Percentiles rank a stretch among this genome's conserved stretches.
These are phyloP conservation scores for Naganishia sp. DNA, from an alignment of 1,284 basidiomycete genomes.

Conservation along the genomic window DNA sequence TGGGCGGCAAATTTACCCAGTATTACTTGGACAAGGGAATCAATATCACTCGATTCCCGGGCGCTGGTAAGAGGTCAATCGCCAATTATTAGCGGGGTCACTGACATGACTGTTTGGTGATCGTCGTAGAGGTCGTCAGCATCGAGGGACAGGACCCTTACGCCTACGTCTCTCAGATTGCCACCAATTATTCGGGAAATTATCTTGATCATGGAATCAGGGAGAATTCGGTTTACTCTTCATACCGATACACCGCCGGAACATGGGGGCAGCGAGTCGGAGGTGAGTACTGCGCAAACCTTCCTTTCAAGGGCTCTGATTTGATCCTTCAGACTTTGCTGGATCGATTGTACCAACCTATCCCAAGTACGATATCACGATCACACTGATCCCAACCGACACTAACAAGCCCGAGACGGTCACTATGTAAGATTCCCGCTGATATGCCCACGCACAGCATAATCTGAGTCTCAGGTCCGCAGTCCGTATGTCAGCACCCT, in stretches of 20 bases:
- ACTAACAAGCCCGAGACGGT: constrained; percentile 29
- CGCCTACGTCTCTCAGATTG: constrained; percentile 62
- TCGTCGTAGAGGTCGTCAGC: constrained; percentile 54
- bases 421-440: constrained; percentile 4
- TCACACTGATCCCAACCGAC: constrained; percentile 49
- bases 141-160: constrained; percentile 62
- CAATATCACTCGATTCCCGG: constrained; percentile 64
- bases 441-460: background rate
- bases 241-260: constrained; percentile 59
- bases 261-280: constrained; percentile 63
- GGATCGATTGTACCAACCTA: constrained; percentile 61
- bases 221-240: constrained; percentile 58
- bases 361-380: constrained; percentile 58
- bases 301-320: background rate
- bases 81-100: background rate
- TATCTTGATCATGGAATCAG: constrained; percentile 55
- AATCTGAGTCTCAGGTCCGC: background rate
- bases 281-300: background rate
- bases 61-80: constrained; percentile 51
- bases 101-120: background rate
- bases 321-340: constrained; percentile 56
- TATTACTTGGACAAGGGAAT: constrained; percentile 60
- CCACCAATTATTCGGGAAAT: constrained; percentile 63
- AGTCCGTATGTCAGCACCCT: constrained; percentile 60
- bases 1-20: constrained; percentile 58